These are phyloP conservation scores for Pythium rhizo-oryzae DNA, from an alignment of 352 stramenopile genomes.

Conservation along the genomic window DNA sequence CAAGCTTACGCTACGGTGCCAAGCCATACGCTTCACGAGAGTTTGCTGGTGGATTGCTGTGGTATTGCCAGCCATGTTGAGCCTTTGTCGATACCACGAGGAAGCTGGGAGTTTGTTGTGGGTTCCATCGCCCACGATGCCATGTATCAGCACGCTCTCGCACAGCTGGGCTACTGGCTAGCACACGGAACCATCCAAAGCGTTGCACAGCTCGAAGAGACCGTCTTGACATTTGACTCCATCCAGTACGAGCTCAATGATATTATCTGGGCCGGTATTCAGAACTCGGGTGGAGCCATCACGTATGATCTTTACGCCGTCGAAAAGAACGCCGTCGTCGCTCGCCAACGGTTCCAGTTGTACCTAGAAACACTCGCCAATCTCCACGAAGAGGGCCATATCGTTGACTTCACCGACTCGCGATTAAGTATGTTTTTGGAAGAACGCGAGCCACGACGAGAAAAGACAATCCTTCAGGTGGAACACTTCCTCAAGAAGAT, in stretches of 20 bases:
- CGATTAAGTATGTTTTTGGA: neutral
- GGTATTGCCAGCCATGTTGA: neutral
- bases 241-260: slow-evolving; percentile 25
- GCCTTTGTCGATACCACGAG: slow-evolving; percentile 7
- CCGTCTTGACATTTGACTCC: slow-evolving; percentile 34
- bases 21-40: neutral
- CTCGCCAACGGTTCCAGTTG: slow-evolving; percentile 44
- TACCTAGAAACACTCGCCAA: slow-evolving; percentile 26
- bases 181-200: slow-evolving; percentile 25
- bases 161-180: slow-evolving; percentile 49
- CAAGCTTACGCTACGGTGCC: neutral
- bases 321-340: slow-evolving; percentile 53
- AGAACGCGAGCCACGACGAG: neutral
- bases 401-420: no score
- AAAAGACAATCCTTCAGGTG: neutral
- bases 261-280: slow-evolving; percentile 32
- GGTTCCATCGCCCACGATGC: slow-evolving; percentile 53
- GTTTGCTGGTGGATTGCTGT: slow-evolving; percentile 8
- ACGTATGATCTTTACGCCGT: slow-evolving; percentile 57
- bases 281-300: slow-evolving; percentile 24
- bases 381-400: slow-evolving; percentile 4
- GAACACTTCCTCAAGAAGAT: slow-evolving; percentile 1
- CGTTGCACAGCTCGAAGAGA: slow-evolving; percentile 34
- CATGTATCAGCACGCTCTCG: slow-evolving; percentile 50
- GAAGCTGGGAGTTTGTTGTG: slow-evolving; percentile 62